These are phyloP conservation scores for Leishmania mexicana DNA, from an alignment of 208 protist species.

Conservation along the genomic window DNA sequence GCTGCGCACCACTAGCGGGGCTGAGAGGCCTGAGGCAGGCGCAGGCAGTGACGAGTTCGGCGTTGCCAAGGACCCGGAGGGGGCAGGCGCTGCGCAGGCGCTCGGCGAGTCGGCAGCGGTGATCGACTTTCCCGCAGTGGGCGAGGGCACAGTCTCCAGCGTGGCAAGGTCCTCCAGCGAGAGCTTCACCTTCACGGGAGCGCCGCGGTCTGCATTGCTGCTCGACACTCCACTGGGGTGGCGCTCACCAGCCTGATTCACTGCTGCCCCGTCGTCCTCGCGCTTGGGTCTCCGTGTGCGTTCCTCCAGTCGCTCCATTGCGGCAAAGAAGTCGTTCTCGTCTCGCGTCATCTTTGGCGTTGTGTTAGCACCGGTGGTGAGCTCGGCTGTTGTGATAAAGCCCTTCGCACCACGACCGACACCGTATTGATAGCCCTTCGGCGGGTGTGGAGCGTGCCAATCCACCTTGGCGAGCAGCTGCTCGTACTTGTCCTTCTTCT, in stretches of 20 bases:
- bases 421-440: conserved; percentile 79
- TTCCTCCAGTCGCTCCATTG: conserved; percentile 64
- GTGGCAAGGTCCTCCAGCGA: conserved; percentile 51
- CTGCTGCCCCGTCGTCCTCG: conserved; percentile 1
- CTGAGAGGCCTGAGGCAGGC: background rate
- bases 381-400: conserved; percentile 78
- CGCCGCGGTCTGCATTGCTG: background rate
- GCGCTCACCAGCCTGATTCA: background rate
- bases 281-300: conserved; percentile 16
- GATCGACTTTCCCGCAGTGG: background rate
- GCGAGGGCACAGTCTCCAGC: conserved; percentile 13
- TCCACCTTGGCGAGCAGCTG: conserved; percentile 71
- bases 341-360: conserved; percentile 38
- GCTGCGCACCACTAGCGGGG: conserved; percentile 47
- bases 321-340: conserved; percentile 54
- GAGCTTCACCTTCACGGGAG: conserved; percentile 28
- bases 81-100: background rate
- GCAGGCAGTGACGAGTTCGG: background rate
- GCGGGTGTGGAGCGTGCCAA: conserved; percentile 71
- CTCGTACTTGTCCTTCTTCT: conserved; percentile 72
- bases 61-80: background rate
- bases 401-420: conserved; percentile 76
- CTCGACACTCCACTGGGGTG: background rate
- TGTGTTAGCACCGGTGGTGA: conserved; percentile 39
- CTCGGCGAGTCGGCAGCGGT: background rate